Evolutionary conservation across 257 asterid genomes (phyloP).

Genomic region (Linderniella brevidens): DNA sequence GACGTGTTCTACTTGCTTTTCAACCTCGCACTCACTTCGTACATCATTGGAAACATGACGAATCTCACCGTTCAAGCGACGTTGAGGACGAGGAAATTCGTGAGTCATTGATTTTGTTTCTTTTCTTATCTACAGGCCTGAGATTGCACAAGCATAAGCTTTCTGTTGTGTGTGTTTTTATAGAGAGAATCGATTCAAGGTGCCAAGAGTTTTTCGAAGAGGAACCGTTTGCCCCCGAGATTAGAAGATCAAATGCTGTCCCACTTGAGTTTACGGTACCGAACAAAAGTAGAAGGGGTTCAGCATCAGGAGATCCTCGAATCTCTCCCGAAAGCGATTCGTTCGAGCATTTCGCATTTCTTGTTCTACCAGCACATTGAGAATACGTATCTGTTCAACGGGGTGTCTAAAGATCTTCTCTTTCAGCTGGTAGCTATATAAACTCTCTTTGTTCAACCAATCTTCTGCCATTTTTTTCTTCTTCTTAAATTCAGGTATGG

Average conservation of each 20-base stretch:
- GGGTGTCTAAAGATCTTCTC: conserved; percentile 37
- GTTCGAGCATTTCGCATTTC: conserved; percentile 30
- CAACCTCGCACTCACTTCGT: conserved; percentile 79
- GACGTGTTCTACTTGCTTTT: conserved; percentile 79
- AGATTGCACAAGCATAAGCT: no score
- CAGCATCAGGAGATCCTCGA: conserved; percentile 44
- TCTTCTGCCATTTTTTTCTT: no score
- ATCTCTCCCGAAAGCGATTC: conserved; percentile 39
- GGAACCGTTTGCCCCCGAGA: conserved; percentile 32
- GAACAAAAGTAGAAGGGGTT: conserved; percentile 41
- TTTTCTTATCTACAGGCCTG: no score
- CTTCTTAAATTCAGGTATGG: neutral
- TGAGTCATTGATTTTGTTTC: conserved; percentile 19
- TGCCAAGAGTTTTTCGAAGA: conserved; percentile 34
- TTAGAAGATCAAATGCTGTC: conserved; percentile 52
- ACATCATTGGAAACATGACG: conserved; percentile 96
- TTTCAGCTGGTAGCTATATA: conserved; percentile 37
- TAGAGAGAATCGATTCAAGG: conserved; percentile 54
- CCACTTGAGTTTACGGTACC: conserved; percentile 32
- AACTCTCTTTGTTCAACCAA: no score
- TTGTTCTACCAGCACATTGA: conserved; percentile 37
- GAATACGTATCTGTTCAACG: conserved; percentile 36
- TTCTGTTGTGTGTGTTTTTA: neutral
- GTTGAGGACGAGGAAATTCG: conserved; percentile 73
- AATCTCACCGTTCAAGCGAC: conserved; percentile 88